Conservation (phyloP, 192 early-diverging fungal species). For the Ramicandelaber brevisporus region DNA sequence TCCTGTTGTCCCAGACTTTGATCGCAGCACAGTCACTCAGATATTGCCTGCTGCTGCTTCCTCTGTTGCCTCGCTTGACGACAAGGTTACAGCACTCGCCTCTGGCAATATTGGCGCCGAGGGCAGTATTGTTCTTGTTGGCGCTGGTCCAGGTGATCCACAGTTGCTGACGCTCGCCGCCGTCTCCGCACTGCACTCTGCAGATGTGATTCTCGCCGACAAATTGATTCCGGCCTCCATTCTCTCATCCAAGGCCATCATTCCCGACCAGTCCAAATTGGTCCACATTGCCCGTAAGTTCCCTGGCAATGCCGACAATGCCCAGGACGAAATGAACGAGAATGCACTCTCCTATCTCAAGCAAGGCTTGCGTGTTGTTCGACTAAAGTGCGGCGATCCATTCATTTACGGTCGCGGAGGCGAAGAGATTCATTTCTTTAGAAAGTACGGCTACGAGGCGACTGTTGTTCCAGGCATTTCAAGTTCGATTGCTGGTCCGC, state of each 20-base stretch:
- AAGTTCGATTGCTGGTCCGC: slow-evolving; percentile 48
- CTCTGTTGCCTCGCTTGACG: no score
- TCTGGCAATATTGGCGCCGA: background rate
- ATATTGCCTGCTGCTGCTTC: no score
- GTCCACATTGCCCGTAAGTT: slow-evolving; percentile 44
- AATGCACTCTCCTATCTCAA: slow-evolving; percentile 43
- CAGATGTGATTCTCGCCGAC: slow-evolving; percentile 70
- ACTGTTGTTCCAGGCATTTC: slow-evolving; percentile 56
- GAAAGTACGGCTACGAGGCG: slow-evolving; percentile 35
- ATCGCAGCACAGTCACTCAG: no score
- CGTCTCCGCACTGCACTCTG: slow-evolving; percentile 22
- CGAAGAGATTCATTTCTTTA: slow-evolving; percentile 60
- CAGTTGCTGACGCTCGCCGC: slow-evolving; percentile 55
- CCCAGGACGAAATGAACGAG: slow-evolving; percentile 53
- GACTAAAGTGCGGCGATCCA: slow-evolving; percentile 82
- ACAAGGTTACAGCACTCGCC: background rate
- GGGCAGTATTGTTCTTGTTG: slow-evolving; percentile 40
- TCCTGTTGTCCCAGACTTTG: no score
- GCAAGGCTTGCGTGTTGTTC: slow-evolving; percentile 39
- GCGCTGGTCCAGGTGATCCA: slow-evolving; percentile 65
- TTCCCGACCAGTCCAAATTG: slow-evolving; percentile 21
- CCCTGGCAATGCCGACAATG: slow-evolving; percentile 29
- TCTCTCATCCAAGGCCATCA: slow-evolving; percentile 13
- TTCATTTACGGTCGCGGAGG: slow-evolving; percentile 82
- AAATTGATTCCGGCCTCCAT: slow-evolving; percentile 36